Conservation (phyloP, 805 yeast genomes). For the Metschnikowia noctiluminum region DNA sequence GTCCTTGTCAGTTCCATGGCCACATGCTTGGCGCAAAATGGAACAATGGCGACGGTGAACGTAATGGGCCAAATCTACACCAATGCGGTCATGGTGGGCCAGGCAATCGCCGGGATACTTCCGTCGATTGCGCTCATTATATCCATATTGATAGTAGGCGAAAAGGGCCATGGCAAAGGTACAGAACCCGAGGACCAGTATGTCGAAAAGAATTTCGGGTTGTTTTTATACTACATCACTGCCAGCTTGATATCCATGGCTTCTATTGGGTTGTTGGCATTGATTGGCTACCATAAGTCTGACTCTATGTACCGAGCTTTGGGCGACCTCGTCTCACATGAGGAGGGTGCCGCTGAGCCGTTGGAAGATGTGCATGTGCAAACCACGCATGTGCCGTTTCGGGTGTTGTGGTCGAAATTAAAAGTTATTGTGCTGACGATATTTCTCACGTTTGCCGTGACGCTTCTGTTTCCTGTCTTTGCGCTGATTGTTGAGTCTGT, state of each 20-base stretch:
- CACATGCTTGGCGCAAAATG: constrained; percentile 83
- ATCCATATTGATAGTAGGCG: constrained; percentile 46
- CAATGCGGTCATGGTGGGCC: constrained; percentile 92
- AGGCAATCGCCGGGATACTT: constrained; percentile 88
- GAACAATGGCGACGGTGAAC: constrained; percentile 82
- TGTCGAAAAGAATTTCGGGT: constrained; percentile 38
- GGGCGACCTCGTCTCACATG: constrained; percentile 8
- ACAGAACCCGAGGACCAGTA: constrained; percentile 17
- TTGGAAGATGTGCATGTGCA: constrained; percentile 14
- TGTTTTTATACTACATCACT: constrained; percentile 46
- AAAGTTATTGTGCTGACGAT: constrained; percentile 65
- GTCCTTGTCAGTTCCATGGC: constrained; percentile 69
- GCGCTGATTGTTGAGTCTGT: constrained; percentile 65
- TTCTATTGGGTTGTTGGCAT: constrained; percentile 39
- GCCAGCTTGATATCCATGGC: constrained; percentile 47
- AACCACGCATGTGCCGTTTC: constrained; percentile 53
- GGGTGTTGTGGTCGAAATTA: constrained; percentile 57
- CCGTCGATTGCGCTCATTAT: constrained; percentile 71
- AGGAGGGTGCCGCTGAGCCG: constrained; percentile 14
- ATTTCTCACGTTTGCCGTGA: constrained; percentile 66
- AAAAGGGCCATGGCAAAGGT: constrained; percentile 16
- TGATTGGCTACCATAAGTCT: constrained; percentile 28
- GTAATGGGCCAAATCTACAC: constrained; percentile 73
- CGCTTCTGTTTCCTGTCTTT: constrained; percentile 85
- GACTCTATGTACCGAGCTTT: constrained; percentile 23